Evolutionary conservation across 2,329 filamentous ascomycete species (phyloP).

Genomic region (Cadophora luteo-olivacea): DNA sequence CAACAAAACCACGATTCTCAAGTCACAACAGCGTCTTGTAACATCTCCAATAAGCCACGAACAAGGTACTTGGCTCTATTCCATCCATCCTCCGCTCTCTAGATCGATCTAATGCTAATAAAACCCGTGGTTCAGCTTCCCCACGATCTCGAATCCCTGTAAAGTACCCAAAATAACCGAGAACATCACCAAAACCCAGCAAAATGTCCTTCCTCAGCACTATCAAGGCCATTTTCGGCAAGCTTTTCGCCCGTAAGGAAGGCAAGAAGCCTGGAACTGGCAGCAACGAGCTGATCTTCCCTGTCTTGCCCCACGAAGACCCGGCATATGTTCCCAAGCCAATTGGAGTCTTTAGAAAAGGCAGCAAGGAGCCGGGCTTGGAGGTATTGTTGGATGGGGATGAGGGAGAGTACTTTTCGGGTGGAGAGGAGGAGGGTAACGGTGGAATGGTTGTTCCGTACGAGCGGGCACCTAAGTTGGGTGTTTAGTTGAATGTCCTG

Average conservation of each 20-base stretch:
- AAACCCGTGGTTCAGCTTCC: neutral
- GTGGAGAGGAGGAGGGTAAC: neutral
- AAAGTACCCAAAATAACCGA: neutral
- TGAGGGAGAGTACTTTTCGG: neutral
- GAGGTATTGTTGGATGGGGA: neutral
- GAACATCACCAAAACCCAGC: neutral
- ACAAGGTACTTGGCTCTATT: neutral
- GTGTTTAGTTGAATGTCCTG: neutral
- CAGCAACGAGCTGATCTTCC: neutral
- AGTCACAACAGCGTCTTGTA: neutral
- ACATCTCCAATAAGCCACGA: neutral
- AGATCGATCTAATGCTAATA: neutral
- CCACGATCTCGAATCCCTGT: neutral
- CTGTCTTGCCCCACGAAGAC: neutral
- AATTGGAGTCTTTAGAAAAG: neutral
- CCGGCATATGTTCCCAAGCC: neutral
- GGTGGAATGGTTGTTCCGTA: neutral
- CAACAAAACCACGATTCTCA: neutral
- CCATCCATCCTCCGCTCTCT: neutral
- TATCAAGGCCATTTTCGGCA: neutral
- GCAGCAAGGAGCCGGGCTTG: neutral
- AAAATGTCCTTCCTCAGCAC: conserved; percentile 1
- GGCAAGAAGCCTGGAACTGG: neutral
- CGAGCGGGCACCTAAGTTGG: neutral
- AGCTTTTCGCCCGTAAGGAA: neutral